These are phyloP conservation scores for Porcisia hertigi DNA, from an alignment of 208 protist species.

Conservation along the genomic window DNA sequence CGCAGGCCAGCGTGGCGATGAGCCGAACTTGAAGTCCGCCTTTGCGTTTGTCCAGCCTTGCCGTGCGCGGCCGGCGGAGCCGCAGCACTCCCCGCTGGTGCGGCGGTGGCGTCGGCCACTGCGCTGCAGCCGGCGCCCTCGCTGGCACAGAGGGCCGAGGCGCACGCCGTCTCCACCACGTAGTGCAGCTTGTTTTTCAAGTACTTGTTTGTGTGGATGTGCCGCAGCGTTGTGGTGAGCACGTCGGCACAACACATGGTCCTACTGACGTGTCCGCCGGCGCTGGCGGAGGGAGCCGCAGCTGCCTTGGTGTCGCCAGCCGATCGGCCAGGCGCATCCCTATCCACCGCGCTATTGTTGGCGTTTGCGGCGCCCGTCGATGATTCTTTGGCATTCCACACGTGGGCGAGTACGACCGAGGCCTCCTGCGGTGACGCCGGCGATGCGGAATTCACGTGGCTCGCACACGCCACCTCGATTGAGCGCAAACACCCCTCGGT, in stretches of 20 bases:
- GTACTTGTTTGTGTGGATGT: slow-evolving; percentile 64
- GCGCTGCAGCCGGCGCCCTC: neutral
- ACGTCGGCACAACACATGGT: slow-evolving; percentile 34
- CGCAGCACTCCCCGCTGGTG: neutral
- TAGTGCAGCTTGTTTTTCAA: slow-evolving; percentile 71
- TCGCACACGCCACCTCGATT: slow-evolving; percentile 64
- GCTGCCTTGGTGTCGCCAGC: neutral
- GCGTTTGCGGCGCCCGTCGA: neutral
- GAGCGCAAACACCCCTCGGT: slow-evolving; percentile 60
- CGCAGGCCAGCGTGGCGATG: neutral
- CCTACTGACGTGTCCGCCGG: slow-evolving; percentile 1
- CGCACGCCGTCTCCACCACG: slow-evolving; percentile 59
- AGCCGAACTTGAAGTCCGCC: neutral
- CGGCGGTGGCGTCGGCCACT: neutral
- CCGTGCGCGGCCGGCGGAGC: neutral
- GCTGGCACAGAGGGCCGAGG: neutral
- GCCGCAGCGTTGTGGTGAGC: slow-evolving; percentile 37
- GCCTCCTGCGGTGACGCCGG: slow-evolving; percentile 40
- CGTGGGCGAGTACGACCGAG: slow-evolving; percentile 72
- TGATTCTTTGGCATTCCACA: slow-evolving; percentile 36
- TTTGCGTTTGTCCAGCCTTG: neutral
- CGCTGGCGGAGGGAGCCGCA: neutral
- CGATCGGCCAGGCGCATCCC: slow-evolving; percentile 5
- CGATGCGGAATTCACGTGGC: slow-evolving; percentile 16
- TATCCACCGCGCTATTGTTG: neutral